Evolutionary conservation across 257 asterid species (phyloP).

Genomic region (Fraxinus cuspidata): DNA sequence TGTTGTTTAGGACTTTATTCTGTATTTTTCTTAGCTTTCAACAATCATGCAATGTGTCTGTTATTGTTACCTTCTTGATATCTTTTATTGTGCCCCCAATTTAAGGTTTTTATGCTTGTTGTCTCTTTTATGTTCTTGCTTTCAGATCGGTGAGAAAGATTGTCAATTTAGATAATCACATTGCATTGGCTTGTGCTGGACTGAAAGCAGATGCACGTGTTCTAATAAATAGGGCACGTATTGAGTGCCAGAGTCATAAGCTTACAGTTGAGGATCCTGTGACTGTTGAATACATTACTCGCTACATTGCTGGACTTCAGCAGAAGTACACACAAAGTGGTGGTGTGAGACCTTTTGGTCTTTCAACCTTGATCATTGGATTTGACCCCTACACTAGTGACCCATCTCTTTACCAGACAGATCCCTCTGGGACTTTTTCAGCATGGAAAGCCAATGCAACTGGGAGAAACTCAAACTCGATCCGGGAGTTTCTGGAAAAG

Average conservation of each 20-base stretch:
- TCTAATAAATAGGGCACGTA: constrained; percentile 82
- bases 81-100: background rate
- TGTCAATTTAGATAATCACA: constrained; percentile 87
- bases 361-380: constrained; percentile 95
- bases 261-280: constrained; percentile 96
- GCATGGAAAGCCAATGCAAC: constrained; percentile 99
- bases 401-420: constrained; percentile 95
- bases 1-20: too few relatives aligned
- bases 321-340: constrained; percentile 99
- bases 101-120: constrained; percentile 11
- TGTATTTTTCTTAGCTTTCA: background rate
- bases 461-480: constrained; percentile 92
- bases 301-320: constrained; percentile 98
- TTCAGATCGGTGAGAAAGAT: constrained; percentile 96
- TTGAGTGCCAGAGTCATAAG: constrained; percentile 85
- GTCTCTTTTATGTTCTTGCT: constrained; percentile 16
- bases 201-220: constrained; percentile 99
- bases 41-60: background rate
- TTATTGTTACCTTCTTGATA: background rate
- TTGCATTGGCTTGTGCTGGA: constrained; percentile 98
- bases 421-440: constrained; percentile 97
- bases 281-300: constrained; percentile 96
- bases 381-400: constrained; percentile 90
- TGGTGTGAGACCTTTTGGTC: constrained; percentile 98
- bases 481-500: constrained; percentile 94